Evolutionary conservation across 1,284 basidiomycete genomes (phyloP).

Genomic region (Macrocystidia cucumis): DNA sequence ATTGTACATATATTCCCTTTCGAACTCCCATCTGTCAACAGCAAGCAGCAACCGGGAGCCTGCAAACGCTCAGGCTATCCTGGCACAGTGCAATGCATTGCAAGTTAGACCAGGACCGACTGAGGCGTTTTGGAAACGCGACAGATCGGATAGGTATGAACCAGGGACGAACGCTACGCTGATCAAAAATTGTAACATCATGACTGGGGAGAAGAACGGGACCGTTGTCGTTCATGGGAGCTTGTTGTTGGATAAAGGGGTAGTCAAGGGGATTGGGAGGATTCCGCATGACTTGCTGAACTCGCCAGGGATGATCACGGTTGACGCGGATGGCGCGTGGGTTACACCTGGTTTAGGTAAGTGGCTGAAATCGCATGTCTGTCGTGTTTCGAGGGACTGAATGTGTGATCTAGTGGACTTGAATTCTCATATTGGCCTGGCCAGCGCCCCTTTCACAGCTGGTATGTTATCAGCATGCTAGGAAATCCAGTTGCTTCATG

Average conservation of each 20-base stretch:
- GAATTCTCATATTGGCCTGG: constrained; percentile 74
- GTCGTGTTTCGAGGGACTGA: too few relatives aligned
- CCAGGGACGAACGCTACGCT: constrained; percentile 55
- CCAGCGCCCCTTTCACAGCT: constrained; percentile 47
- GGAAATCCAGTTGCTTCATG: not conserved
- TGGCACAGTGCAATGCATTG: constrained; percentile 36
- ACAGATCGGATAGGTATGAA: constrained; percentile 66
- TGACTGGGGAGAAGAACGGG: constrained; percentile 68
- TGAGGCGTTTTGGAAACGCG: constrained; percentile 42
- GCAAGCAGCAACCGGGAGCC: too few relatives aligned
- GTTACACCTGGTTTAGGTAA: constrained; percentile 60
- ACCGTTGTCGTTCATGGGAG: constrained; percentile 58
- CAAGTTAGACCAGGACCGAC: constrained; percentile 39
- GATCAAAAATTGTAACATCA: constrained; percentile 75
- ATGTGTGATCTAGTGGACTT: constrained; percentile 49
- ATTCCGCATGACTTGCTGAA: constrained; percentile 32
- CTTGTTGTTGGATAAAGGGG: constrained; percentile 49
- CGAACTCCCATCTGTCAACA: too few relatives aligned
- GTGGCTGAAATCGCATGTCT: too few relatives aligned
- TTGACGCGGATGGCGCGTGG: constrained; percentile 59
- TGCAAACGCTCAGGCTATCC: constrained; percentile 19
- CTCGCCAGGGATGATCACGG: constrained; percentile 31
- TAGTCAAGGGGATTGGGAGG: constrained; percentile 50
- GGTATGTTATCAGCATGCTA: too few relatives aligned
- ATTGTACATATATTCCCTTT: too few relatives aligned